These are phyloP conservation scores for Chalaropsis thielavioides DNA, from an alignment of 2,329 filamentous ascomycete genomes.

Conservation along the genomic window DNA sequence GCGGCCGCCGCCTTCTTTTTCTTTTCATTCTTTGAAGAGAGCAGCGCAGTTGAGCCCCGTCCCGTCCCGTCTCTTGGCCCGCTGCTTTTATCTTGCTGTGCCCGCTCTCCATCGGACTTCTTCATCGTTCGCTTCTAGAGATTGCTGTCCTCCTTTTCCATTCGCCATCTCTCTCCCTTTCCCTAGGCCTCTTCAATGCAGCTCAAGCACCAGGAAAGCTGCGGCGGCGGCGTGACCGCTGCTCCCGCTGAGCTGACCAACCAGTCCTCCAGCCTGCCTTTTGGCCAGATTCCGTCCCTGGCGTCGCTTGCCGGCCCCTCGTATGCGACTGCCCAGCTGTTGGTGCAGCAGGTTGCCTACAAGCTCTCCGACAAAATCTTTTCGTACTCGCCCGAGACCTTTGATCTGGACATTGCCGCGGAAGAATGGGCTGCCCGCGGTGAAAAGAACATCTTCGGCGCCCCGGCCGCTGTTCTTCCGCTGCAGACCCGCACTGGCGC, in stretches of 20 bases:
- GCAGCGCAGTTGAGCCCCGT: not conserved
- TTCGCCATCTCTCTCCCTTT: not conserved
- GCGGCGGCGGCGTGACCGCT: slow-evolving; percentile 13
- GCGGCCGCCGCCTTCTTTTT: not conserved
- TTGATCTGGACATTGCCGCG: slow-evolving; percentile 74
- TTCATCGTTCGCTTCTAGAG: not conserved
- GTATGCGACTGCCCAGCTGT: slow-evolving; percentile 81
- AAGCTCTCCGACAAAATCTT: slow-evolving; percentile 94
- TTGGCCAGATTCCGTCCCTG: slow-evolving; percentile 40
- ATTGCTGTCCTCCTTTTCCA: not conserved
- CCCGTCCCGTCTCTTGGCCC: not conserved
- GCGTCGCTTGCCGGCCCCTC: slow-evolving; percentile 66
- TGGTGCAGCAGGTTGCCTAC: slow-evolving; percentile 94
- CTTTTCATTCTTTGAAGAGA: not conserved
- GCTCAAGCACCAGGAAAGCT: slow-evolving; percentile 18
- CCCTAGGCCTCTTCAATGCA: slow-evolving; percentile 15
- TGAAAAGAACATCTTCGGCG: slow-evolving; percentile 69
- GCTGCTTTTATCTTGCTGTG: not conserved
- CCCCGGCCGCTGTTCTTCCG: slow-evolving; percentile 59
- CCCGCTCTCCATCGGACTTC: not conserved
- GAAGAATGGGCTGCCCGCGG: slow-evolving; percentile 57
- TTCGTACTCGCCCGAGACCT: slow-evolving; percentile 86
- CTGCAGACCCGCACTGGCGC: slow-evolving; percentile 83
- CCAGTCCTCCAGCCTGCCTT: slow-evolving; percentile 39
- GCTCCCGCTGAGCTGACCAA: slow-evolving; percentile 12